These are phyloP conservation scores for Cinnamomum micranthum DNA, from an alignment of 164 flowering plant species.

Conservation along the genomic window DNA sequence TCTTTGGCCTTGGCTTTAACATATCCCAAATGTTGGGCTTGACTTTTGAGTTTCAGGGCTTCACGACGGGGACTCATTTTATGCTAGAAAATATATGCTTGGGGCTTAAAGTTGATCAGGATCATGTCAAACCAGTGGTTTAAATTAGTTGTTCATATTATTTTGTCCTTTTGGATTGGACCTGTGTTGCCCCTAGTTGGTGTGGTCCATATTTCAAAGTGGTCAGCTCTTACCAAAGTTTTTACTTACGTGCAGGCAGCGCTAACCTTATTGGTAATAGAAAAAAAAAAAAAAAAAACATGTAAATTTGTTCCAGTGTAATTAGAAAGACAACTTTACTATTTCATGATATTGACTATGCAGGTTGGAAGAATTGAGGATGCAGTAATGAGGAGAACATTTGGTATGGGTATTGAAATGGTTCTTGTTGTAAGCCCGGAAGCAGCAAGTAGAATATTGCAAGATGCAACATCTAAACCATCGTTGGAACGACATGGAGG, in stretches of 20 bases:
- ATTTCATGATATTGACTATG: background rate
- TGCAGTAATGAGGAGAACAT: slow-evolving; percentile 77
- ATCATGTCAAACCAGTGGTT: background rate
- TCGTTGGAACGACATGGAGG: slow-evolving; percentile 17
- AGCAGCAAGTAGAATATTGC: slow-evolving; percentile 55
- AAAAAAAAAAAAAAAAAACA: background rate
- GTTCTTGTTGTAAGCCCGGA: slow-evolving; percentile 63
- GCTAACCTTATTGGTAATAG: background rate
- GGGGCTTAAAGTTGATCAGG: background rate
- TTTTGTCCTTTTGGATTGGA: background rate
- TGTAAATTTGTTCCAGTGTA: background rate
- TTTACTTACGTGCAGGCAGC: background rate
- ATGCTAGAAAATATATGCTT: background rate
- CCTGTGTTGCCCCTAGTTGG: background rate
- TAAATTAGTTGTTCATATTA: background rate
- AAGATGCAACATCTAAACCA: background rate
- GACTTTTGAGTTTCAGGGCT: background rate
- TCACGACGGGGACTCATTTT: background rate
- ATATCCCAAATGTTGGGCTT: background rate
- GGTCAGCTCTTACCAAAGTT: too few species aligned
- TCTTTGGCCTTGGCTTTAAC: background rate
- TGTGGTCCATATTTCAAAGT: background rate
- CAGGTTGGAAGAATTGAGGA: slow-evolving; percentile 81
- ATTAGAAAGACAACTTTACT: background rate
- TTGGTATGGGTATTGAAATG: slow-evolving; percentile 93